Percentiles rank a stretch among this genome's conserved stretches.
Conservation (phyloP, 2,329 filamentous ascomycete species). For the Fusarium dimerum region DNA sequence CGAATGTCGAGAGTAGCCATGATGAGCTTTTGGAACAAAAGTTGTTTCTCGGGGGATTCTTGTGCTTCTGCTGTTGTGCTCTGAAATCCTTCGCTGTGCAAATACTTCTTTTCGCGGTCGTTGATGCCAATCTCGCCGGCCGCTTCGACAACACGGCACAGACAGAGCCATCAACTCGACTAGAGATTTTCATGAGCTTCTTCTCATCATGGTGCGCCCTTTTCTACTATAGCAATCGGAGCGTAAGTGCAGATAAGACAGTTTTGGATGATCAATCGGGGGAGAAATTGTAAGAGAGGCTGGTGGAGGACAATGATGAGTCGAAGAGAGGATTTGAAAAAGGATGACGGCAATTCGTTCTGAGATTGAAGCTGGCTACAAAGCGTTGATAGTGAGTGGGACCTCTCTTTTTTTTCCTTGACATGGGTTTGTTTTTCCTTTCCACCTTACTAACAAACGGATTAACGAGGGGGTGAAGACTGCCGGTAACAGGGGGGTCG, state of each 20-base stretch:
- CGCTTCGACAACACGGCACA: conserved; percentile 55
- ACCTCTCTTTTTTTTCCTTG: neutral
- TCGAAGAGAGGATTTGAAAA: neutral
- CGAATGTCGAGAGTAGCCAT: conserved; percentile 46
- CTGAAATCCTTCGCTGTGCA: conserved; percentile 21
- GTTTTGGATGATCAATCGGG: neutral
- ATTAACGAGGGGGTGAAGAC: conserved; percentile 7
- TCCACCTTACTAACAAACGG: conserved; percentile 27
- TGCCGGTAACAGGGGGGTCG: neutral
- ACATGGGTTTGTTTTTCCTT: neutral
- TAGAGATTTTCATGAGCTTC: conserved; percentile 61
- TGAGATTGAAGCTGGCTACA: neutral
- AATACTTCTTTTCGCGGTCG: conserved; percentile 29
- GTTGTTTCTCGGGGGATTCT: conserved; percentile 1
- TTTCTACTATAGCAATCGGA: conserved; percentile 13
- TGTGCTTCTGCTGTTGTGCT: conserved; percentile 13
- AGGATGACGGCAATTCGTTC: neutral
- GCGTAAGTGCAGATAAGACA: neutral
- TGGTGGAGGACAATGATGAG: too few relatives aligned
- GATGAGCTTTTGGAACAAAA: conserved; percentile 36
- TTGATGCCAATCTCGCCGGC: conserved; percentile 33
- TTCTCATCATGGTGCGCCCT: conserved; percentile 46
- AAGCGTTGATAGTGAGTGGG: neutral
- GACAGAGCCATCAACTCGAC: conserved; percentile 61
- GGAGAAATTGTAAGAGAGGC: neutral